Percentiles rank a stretch among this genome's conserved stretches.
These are phyloP conservation scores for Recurvomyces mirabilis DNA, from an alignment of 495 filamentous ascomycete genomes.

Conservation along the genomic window DNA sequence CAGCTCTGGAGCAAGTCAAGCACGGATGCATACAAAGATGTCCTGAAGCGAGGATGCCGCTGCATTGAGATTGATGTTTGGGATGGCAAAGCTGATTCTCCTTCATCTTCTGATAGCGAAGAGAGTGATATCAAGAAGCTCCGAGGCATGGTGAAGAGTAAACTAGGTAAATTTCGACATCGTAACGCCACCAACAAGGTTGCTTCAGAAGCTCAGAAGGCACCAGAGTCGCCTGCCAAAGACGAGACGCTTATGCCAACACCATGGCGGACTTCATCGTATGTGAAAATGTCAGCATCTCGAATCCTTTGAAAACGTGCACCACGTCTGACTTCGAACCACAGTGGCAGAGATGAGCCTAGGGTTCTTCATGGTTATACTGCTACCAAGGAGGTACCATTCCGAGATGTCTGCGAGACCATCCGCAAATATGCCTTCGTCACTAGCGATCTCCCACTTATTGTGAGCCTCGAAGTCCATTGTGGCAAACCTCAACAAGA, in stretches of 20 bases:
- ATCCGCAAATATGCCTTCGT: slow-evolving; percentile 72
- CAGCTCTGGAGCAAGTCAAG: slow-evolving; percentile 78
- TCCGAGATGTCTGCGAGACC: slow-evolving; percentile 69
- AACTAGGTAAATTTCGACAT: slow-evolving; percentile 5
- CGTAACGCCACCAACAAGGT: neutral
- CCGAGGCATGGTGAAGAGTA: slow-evolving; percentile 20
- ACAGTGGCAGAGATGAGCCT: neutral
- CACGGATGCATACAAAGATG: slow-evolving; percentile 71
- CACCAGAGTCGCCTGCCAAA: slow-evolving; percentile 1
- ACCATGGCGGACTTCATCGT: slow-evolving; percentile 31
- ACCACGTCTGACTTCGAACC: neutral
- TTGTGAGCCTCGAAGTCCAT: slow-evolving; percentile 86
- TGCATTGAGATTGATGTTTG: slow-evolving; percentile 95
- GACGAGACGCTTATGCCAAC: slow-evolving; percentile 28
- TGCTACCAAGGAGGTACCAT: slow-evolving; percentile 73
- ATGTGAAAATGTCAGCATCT: slow-evolving; percentile 49
- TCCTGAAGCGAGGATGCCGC: slow-evolving; percentile 68
- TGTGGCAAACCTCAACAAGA: slow-evolving; percentile 66
- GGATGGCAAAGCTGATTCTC: slow-evolving; percentile 55
- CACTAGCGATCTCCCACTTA: slow-evolving; percentile 62
- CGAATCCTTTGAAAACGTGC: slow-evolving; percentile 32
- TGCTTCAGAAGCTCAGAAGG: neutral
- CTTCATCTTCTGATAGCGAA: slow-evolving; percentile 4
- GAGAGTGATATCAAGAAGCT: slow-evolving; percentile 15
- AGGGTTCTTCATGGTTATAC: slow-evolving; percentile 74